These are phyloP conservation scores for Nyssa sinensis DNA, from an alignment of 148 eudicot genomes.

Conservation along the genomic window DNA sequence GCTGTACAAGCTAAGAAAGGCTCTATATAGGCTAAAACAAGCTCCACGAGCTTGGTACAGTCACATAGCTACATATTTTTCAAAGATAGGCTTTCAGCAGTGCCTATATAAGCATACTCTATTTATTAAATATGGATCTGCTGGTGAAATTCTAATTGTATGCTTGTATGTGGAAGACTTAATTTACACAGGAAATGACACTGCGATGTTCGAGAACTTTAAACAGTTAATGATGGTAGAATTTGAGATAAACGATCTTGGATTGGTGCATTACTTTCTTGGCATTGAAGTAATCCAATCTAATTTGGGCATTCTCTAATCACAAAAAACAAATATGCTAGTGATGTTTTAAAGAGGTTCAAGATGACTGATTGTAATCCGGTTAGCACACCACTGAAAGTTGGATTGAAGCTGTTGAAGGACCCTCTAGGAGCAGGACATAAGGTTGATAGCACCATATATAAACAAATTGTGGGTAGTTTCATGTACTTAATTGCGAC, in stretches of 20 bases:
- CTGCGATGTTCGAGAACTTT: background rate
- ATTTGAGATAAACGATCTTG: background rate
- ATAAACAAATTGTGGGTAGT: constrained; percentile 2
- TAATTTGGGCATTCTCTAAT: background rate
- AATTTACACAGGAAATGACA: background rate
- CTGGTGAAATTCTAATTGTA: background rate
- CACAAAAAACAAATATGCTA: background rate
- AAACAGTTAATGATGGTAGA: background rate
- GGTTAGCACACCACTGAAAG: background rate
- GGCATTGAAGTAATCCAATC: background rate
- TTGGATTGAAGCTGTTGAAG: background rate
- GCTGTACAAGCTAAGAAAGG: too few species aligned
- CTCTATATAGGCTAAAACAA: too few species aligned
- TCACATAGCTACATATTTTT: too few species aligned
- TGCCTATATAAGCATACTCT: background rate
- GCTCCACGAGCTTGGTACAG: too few species aligned
- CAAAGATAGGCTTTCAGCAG: too few species aligned
- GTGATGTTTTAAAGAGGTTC: too few species aligned
- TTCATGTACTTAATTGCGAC: background rate
- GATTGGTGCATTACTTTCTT: background rate
- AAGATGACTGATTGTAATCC: too few species aligned
- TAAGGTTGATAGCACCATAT: background rate
- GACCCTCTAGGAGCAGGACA: background rate
- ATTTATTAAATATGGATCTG: too few species aligned
- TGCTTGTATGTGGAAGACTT: background rate